phyloP scores from a whole-genome alignment of 345 rosid species.

The Ricinus communis region DNA sequence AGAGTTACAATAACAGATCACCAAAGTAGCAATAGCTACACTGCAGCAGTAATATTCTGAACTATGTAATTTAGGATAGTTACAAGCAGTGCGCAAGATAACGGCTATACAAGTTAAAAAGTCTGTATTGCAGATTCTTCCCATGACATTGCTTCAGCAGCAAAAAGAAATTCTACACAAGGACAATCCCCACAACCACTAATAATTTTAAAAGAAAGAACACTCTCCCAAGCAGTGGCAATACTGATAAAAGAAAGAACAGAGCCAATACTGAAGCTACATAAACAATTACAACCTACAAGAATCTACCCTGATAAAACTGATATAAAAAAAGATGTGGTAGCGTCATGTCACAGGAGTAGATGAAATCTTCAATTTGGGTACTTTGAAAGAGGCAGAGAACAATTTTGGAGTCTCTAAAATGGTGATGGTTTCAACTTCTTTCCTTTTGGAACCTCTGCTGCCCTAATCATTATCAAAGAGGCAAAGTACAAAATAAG shows the following conservation, averaged over 20 bases:
- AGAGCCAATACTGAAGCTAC: conserved; percentile 1
- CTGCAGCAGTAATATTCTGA: too few relatives aligned
- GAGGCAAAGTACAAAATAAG: background rate
- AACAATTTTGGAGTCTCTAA: conserved; percentile 65
- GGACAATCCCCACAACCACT: background rate
- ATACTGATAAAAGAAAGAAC: background rate
- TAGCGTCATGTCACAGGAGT: conserved; percentile 11
- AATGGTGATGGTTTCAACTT: conserved; percentile 19
- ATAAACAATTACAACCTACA: background rate
- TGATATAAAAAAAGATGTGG: background rate
- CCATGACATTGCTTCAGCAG: background rate
- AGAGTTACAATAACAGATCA: too few relatives aligned
- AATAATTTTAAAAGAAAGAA: background rate
- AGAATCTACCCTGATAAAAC: background rate
- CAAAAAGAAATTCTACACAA: background rate
- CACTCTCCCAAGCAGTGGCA: background rate
- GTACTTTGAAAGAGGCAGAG: conserved; percentile 65
- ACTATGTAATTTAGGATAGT: too few relatives aligned
- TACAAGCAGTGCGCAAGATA: background rate
- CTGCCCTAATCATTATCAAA: conserved; percentile 43
- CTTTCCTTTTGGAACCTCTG: conserved; percentile 63
- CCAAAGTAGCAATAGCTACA: too few relatives aligned
- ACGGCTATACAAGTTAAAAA: background rate
- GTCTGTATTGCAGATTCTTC: background rate
- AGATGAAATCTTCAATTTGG: conserved; percentile 65